Evolutionary conservation across 2,329 filamentous ascomycete genomes (phyloP).

Genomic region (Dendrostoma leiphaemia): DNA sequence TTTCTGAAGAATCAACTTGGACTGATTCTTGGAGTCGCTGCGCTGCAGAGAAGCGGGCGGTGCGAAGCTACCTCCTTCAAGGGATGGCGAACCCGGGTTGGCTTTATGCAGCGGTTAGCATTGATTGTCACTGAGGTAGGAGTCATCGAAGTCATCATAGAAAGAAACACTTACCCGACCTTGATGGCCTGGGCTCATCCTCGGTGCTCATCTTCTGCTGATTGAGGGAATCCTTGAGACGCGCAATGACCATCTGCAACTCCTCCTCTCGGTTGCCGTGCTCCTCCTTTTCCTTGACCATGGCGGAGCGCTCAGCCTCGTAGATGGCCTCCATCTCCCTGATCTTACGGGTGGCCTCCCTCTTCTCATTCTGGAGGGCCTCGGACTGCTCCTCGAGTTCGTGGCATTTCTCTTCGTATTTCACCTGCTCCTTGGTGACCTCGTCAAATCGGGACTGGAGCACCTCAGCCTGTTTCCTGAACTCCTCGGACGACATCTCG

Average conservation of each 20-base stretch:
- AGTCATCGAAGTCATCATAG: background rate
- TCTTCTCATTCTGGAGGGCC: constrained; percentile 77
- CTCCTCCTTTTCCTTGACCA: constrained; percentile 90
- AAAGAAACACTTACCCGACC: constrained; percentile 49
- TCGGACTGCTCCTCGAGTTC: constrained; percentile 85
- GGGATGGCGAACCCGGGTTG: constrained; percentile 61
- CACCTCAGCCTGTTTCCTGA: constrained; percentile 80
- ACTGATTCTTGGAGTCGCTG: constrained; percentile 86
- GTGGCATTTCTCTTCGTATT: constrained; percentile 83
- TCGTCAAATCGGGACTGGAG: constrained; percentile 86
- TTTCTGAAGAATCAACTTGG: constrained; percentile 88
- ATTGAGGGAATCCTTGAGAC: constrained; percentile 84
- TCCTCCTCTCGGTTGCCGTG: constrained; percentile 82
- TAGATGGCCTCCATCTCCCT: constrained; percentile 92
- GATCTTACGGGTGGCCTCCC: constrained; percentile 77
- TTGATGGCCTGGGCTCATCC: constrained; percentile 56
- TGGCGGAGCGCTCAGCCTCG: constrained; percentile 82
- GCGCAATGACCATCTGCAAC: constrained; percentile 84
- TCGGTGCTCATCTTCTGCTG: constrained; percentile 68
- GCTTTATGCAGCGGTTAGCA: constrained; percentile 21
- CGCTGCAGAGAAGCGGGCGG: constrained; percentile 80
- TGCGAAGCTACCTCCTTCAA: constrained; percentile 79
- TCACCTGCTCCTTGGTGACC: constrained; percentile 75
- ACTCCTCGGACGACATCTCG: constrained; percentile 74
- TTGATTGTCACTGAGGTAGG: background rate